These are phyloP conservation scores for Ascochyta lentis DNA, from an alignment of 2,329 filamentous ascomycete species.

Conservation along the genomic window DNA sequence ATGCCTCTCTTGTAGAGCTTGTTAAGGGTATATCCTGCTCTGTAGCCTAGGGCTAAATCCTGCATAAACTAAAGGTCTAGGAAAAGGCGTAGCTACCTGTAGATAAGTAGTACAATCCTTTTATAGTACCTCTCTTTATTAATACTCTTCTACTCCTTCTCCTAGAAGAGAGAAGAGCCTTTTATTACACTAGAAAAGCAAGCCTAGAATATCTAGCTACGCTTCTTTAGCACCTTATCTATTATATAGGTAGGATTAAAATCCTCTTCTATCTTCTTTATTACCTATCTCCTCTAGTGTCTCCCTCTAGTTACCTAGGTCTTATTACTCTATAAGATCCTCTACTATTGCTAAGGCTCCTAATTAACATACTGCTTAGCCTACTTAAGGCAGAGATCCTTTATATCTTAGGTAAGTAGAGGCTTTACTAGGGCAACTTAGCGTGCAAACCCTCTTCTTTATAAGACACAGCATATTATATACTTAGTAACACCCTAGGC, in stretches of 20 bases:
- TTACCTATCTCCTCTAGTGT: constrained; percentile 10
- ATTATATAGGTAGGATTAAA: constrained; percentile 9
- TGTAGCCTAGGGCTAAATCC: constrained; percentile 10
- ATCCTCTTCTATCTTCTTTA: constrained; percentile 1
- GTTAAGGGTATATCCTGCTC: not conserved
- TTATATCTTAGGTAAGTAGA: not conserved
- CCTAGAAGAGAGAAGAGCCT: too few relatives aligned
- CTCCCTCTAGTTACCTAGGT: constrained; percentile 12
- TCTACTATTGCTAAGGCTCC: not conserved
- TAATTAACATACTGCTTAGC: constrained; percentile 8
- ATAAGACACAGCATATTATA: not conserved
- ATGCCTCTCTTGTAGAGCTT: constrained; percentile 5
- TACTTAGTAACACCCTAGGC: not conserved
- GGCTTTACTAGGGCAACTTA: not conserved
- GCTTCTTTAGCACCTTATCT: constrained; percentile 3
- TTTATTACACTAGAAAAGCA: too few relatives aligned
- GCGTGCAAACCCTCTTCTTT: not conserved
- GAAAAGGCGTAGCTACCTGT: constrained; percentile 12
- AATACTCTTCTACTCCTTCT: constrained; percentile 42
- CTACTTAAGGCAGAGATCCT: not conserved
- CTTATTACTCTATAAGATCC: constrained; percentile 12
- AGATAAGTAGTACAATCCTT: not conserved
- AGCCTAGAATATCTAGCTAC: constrained; percentile 6
- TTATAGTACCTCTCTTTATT: constrained; percentile 27
- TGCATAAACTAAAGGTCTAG: constrained; percentile 13